Base-by-base conservation (phyloP, 2,329 filamentous ascomycete species). In the Malbranchea zuffiana region DNA sequence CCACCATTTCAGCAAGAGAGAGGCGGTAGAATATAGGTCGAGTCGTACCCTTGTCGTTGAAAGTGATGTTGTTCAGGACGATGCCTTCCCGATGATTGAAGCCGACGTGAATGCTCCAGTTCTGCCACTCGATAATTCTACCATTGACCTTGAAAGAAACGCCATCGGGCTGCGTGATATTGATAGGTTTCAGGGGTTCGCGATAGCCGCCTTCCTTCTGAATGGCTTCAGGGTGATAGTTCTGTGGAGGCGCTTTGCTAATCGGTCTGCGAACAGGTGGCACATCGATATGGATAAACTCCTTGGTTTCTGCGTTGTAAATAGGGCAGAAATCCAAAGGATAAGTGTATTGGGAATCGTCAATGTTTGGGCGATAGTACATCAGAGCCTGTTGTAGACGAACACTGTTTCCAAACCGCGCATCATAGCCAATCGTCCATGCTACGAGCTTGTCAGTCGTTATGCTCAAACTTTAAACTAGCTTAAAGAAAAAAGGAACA, bases 81-180 rank as follows among this genome's bases (percentile, higher is more conserved):
- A 94, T 80, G 15, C 87, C 87, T 61, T 95, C 87, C 17, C 83
- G 75, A 65, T 94, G 90, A 68, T 93, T 94, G 72, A 94, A 95
- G 16, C 87, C 87, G 41, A 95, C 75, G 57, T 94, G 87, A 46
- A 94, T 75, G 50, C 75, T 88, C 82, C 85, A 95, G 55, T 92
- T 93, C 59, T 93, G 86, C 87, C 87, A 94, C 46, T 77, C 75
- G 34, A 94, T 71, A 30, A 74, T 74, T 7, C 84, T 67, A 1
- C 83, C 83, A 2, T 78, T 71, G 47, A 93, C 66, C 13, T 70
- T 75, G 66, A 94, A 95, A 0, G 83, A 90, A 0, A 93, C 85
- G 11, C 87, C 87, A 49, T 92, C 82, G 0, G 84, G 84, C 53
- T 92, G 84, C 1, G 81, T 85, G 52, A 92, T 86, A 56, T 87